A percentile compares a stretch with the other conserved stretches of the same genome.
phyloP scores from a whole-genome alignment of 306 rosid species.

The Prosopis cineraria region DNA sequence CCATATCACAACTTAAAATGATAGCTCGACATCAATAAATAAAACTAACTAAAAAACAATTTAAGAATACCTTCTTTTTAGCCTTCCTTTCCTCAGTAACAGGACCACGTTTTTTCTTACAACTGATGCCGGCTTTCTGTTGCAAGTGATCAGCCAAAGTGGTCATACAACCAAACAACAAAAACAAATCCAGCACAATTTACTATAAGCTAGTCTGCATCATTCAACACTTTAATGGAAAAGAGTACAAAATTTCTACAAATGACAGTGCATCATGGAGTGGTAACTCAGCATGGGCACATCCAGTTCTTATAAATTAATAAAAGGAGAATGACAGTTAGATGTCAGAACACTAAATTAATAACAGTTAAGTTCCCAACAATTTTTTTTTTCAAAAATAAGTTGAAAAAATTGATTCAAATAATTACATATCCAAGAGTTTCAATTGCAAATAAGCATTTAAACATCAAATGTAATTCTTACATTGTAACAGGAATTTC shows the following conservation, averaged over 20 bases:
- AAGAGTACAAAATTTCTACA: background rate
- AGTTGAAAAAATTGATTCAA: no score
- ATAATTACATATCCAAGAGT: no score
- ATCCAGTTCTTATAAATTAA: background rate
- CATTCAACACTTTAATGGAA: background rate
- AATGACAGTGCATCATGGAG: background rate
- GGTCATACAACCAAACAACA: constrained; percentile 3
- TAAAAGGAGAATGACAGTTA: no score
- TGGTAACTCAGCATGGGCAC: background rate
- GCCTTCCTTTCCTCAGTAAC: constrained; percentile 58
- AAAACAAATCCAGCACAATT: background rate
- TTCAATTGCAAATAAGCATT: no score
- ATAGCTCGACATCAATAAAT: constrained; percentile 19
- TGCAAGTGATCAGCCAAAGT: constrained; percentile 29
- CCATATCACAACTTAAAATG: constrained; percentile 2
- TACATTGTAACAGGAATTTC: no score
- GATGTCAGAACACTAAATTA: no score
- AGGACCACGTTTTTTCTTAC: constrained; percentile 62
- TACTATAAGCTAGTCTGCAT: background rate
- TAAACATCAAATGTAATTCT: no score
- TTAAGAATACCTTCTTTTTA: constrained; percentile 56
- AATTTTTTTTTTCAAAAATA: no score
- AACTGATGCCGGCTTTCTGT: constrained; percentile 38
- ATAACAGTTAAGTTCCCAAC: no score
- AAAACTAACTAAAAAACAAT: constrained; percentile 19